Base-by-base conservation (phyloP, 2,329 filamentous ascomycete genomes). In the Fusarium cicatricum region DNA sequence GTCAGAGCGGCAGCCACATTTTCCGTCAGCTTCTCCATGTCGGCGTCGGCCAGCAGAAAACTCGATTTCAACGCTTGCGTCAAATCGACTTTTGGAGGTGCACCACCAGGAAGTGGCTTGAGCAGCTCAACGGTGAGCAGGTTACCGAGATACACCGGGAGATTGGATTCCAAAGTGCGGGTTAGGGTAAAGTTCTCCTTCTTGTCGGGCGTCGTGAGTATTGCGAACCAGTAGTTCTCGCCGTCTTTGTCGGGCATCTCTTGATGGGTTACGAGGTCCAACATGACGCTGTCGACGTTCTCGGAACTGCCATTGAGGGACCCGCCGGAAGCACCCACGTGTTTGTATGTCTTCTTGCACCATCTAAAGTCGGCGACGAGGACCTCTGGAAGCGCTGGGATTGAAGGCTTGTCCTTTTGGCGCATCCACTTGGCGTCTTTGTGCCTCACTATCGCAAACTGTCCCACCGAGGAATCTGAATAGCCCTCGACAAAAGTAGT, bases 11-110 rank as follows among this genome's bases (percentile, higher is more conserved):
- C 40, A 0, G 44, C 49, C 6, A 57, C 19, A 4, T 54, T 19
- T 14, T 29, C 17, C 6, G 34, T 52, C 4, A 52, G 15, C 14
- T 52, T 56, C 3, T 41, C n/a, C 3, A 52, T 11, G 19, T 52
- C 42, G 0, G 53, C 26, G 1, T 29, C 36, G 2, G 41, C 33
- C n/a, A 50, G 14, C 19, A 45, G 26, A 9, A 42, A 40, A 2
- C 34, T 40, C 2, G 39, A 9, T 2, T 37, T 42, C 16, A 51
- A 19, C 5, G 43, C 32, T 14, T 11, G 31, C 9, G 42, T 26
- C 6, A 34, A 1, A 37, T 33, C 36, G n/a, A 11, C 14, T 6
- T 16, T 11, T n/a, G 7, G 7, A 21, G 44, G 29, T 6, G 33
- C 32, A 3, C 16, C 15, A 8, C 23, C 34, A 3, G 17, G 11